Evolutionary conservation across 2,329 filamentous ascomycete genomes (phyloP), one percentile per base, ranked within the genome.

Genomic region (Arthrobotrys entomopaga): DNA sequence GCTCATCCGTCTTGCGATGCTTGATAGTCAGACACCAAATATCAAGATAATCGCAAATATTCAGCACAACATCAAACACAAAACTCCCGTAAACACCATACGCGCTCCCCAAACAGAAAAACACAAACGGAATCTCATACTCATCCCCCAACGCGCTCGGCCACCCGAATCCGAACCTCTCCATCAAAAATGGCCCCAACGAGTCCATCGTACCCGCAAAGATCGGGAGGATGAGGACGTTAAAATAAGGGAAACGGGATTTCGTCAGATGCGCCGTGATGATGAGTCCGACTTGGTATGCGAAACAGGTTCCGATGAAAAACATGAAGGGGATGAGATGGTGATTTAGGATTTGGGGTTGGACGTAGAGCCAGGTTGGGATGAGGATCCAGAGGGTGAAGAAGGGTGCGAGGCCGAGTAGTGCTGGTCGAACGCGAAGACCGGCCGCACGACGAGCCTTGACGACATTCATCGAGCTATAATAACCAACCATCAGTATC

Each of bases 1-100:
- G 29, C 42, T 60, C 61, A 49, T 65, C 53, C 24, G 61, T 69
- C 70, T 75, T 75, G 57, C 52, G 63, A 79, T 98, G 89, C 86
- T 99, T 99, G 83, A 99, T 99, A 0, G 91, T 96, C 81, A 99
- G 84, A 81, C 95, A 99, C 92, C 93, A 98, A 78, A 99, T 99
- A 81, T 99, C 95, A 75, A 98, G 86, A 81, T 96, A 97, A 81
- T 99, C 95, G 83, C 95, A 99, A 78, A 99, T 98, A 29, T 92
- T 96, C 72, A 95, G 92, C 77, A 99, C 97, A 66, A 98, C 93
- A 81, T 98, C 95, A 34, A 96, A 91, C 66, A 98, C 92, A 81
- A 99, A 99, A 81, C 93, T 97, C 73, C 92, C 93, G 83, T 99
- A 97, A n/a, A 98, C 89, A 38, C 95, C 95, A 54, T 97, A 81